Evolutionary conservation across 768 basidiomycete species (phyloP), one percentile per base, ranked within the genome.

Genomic region (Tulasnella sp.): DNA sequence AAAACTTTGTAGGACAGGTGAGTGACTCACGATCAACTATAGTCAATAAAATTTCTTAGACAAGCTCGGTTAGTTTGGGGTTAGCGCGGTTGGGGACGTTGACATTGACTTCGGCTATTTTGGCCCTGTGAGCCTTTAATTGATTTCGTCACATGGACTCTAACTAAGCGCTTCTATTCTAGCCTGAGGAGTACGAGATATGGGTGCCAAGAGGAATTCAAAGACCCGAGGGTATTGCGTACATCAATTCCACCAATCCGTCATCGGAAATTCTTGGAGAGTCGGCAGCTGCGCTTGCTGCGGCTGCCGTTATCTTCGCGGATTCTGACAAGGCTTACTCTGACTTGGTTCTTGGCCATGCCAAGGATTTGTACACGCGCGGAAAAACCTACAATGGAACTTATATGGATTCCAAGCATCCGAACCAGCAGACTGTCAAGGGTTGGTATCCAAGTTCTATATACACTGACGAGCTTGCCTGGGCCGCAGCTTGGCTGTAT

Each of bases 91-190:
- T 24, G 33, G 33, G 24, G 25, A 7, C n/a, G 37, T 34, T 24
- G 45, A 47, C 37, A 47, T 47, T 34, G 45, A 47, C 45, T 47
- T 47, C 25, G 45, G 45, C n/a, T 47, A 47, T 24, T 47, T 47
- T 31, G 45, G 45, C 37, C 45, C 45, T 34, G 45, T 47, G 9
- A 4, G 45, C n/a, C 24, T 13, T n/a, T n/a, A n/a, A n/a, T n/a
- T n/a, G n/a, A n/a, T n/a, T n/a, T n/a, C n/a, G n/a, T n/a, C n/a
- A 19, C 31, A 16, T 6, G 25, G 12, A 19, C 12, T n/a, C n/a
- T n/a, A n/a, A n/a, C n/a, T n/a, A n/a, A n/a, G n/a, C n/a, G n/a
- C n/a, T n/a, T n/a, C n/a, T n/a, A n/a, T n/a, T n/a, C n/a, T 22
- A 47, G 45, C 32, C 45, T 2, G 45, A 47, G 33, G 45, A 47